Evolutionary conservation across 306 rosid genomes (phyloP).

Genomic region (Vigna nakashimae): DNA sequence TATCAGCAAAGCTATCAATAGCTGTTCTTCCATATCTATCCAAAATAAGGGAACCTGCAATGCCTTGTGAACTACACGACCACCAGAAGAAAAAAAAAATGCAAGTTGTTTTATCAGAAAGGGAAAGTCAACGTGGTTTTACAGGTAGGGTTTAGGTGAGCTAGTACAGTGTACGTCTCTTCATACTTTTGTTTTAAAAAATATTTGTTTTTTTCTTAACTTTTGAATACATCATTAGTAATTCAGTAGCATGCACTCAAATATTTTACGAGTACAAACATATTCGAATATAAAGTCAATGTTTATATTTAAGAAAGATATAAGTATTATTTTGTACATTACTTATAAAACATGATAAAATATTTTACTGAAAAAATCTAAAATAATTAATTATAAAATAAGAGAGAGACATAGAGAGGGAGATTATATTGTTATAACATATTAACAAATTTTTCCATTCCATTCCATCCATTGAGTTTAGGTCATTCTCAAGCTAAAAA

Average conservation of each 20-base stretch:
- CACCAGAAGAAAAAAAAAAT: neutral
- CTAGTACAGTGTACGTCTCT: neutral
- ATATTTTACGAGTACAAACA: no score
- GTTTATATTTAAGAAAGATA: neutral
- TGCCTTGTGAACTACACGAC: neutral
- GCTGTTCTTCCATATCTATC: neutral
- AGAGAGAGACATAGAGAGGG: no score
- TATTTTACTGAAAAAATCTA: no score
- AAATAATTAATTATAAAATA: no score
- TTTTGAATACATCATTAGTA: no score
- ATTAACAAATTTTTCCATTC: no score
- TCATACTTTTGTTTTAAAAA: neutral
- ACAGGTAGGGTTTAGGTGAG: neutral
- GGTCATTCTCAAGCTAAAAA: neutral
- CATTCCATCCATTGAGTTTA: no score
- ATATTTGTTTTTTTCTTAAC: neutral
- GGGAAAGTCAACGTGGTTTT: slow-evolving; percentile 25
- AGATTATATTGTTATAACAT: no score
- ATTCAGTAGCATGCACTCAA: no score
- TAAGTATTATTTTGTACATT: no score
- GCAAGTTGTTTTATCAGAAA: slow-evolving; percentile 13
- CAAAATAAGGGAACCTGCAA: neutral
- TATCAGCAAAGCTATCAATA: neutral
- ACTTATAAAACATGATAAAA: no score
- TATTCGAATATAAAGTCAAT: neutral